Base-by-base conservation (phyloP, 208 protist genomes). In the Balamuthia mandrillaris region DNA sequence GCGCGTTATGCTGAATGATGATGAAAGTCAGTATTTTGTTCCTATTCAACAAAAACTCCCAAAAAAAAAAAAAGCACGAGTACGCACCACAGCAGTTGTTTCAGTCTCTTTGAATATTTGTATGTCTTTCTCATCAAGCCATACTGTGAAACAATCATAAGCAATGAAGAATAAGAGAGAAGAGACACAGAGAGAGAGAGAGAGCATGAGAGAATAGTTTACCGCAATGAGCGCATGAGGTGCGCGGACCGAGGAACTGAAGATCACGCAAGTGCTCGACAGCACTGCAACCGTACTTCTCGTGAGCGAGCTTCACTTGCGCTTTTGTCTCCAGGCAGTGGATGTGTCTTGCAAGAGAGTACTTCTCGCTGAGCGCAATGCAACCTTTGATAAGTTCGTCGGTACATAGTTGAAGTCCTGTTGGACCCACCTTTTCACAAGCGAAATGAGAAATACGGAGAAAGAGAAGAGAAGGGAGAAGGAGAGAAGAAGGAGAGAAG, bases 331-430 rank as follows among this genome's bases (percentile, higher is more conserved):
- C 65, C 41, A 74, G 65, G 65, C 45, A 42, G 24, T 74, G 65
- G 41, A 31, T 51, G 65, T 74, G 65, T 0, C 65, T 16, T 9
- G 51, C 65, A 42, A 74, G 65, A 16, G 27, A n/a, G 41, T 74
- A 42, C 65, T 74, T n/a, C 65, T 74, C 65, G 65, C 65, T 74
- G 27, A 74, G 65, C 65, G 45, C 39, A 16, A 24, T 21, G 65
- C 65, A 74, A 24, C 37, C n/a, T 18, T 2, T 24, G 39, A 39
- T 52, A 3, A 74, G 65, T 7, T 74, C 65, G 41, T 74, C 65
- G 41, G 41, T 74, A 42, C 65, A 51, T 42, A 35, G 45, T 31
- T 74, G 65, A 5, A 74, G 9, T 37, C 65, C 65, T 24, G 65
- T 39, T 10, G 65, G 65, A 7, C 65, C 65, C 37, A 74, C 65